Evolutionary conservation across 2,329 filamentous ascomycete species (phyloP), one percentile per base, ranked within the genome.

Genomic region (Fusarium oxysporum): DNA sequence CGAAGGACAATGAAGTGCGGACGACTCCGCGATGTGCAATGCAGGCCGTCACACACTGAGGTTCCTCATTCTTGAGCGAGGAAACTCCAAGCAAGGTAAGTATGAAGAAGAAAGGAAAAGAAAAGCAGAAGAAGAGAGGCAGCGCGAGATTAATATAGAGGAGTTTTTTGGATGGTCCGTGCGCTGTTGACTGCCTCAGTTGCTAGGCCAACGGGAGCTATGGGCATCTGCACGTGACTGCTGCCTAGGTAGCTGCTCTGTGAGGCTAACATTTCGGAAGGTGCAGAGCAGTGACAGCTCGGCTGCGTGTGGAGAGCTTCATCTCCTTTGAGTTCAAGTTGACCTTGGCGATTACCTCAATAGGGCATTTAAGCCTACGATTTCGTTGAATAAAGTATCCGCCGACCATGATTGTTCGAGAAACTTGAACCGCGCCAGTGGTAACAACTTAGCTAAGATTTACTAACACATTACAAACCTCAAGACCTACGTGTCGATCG

Each of bases 21-120:
- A 82, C 80, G 81, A 85, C 85, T 81, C 86, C 86, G 82, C 86
- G 85, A 77, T 85, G 86, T 87, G 85, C 85, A 86, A 87, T 87
- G 85, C 85, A 87, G 85, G 85, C 82, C 81, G 37, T 84, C 80
- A 83, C 82, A 79, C 77, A 79, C 82, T 86, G 81, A 81, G 77
- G 70, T 64, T 78, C 76, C 78, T 81, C 73, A 81, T 81, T 85
- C 84, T 78, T 87, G 85, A 87, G 79, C 85, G 78, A 48, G 54
- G 79, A 81, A 75, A 70, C 75, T 80, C 81, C 79, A 78, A 82
- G 82, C 82, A 87, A 87, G 85, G 85, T 87, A 87, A 87, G 86
- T 87, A 87, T 87, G 83, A 85, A 83, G 82, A 85, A 81, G 81
- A 79, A 80, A 82, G 78, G 77, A 74, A 79, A 74, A 75, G 80